Base-by-base conservation (phyloP, 129 eudicot species). In the Pittosporum tobira region DNA sequence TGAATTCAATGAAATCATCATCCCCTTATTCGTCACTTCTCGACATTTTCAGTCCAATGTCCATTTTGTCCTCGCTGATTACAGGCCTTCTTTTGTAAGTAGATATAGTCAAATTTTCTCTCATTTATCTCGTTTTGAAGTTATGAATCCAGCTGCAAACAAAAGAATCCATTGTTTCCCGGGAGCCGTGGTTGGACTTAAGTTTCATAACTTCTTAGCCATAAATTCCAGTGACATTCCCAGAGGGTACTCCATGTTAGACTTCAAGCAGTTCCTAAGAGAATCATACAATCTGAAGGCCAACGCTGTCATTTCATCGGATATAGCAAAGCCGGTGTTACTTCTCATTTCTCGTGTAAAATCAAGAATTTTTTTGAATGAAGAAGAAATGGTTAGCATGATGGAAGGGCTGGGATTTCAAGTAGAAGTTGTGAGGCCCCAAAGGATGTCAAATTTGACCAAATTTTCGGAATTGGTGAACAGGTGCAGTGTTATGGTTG, bases 11-110 rank as follows among this genome's bases (percentile, higher is more conserved):
- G 94, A 84, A 63, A 55, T 84, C 26, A 72, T 80, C 38, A 80
- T 84, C 71, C 94, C 94, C 10, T 71, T 84, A 57, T 80, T 64
- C 73, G 42, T 84, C 29, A 84, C 94, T 10, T 57, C 79, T 20
- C 71, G 58, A 1, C 54, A 67, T 28, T 84, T 84, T 25, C 28
- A 68, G 12, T 77, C 94, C 16, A 67, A 52, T 2, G 71, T 80
- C 13, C 79, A 51, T 7, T 80, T 84, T 61, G 62, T 84, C 25
- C 23, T 80, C 8, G 62, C 70, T 1, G 88, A 84, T 50, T 69
- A 67, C 61, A 84, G 71, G 46, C 67, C 74, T 40, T 31, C 22
- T 29, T 69, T 81, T 27, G 51, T 72, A 0, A 20, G 44, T 16
- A 80, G 78, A 42, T 84, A 61, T 21, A 37, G 44, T 5, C 68